A percentile compares a stretch with the other conserved stretches of the same genome.
Evolutionary conservation across 306 rosid genomes (phyloP).

Genomic region (Prunus armeniaca): DNA sequence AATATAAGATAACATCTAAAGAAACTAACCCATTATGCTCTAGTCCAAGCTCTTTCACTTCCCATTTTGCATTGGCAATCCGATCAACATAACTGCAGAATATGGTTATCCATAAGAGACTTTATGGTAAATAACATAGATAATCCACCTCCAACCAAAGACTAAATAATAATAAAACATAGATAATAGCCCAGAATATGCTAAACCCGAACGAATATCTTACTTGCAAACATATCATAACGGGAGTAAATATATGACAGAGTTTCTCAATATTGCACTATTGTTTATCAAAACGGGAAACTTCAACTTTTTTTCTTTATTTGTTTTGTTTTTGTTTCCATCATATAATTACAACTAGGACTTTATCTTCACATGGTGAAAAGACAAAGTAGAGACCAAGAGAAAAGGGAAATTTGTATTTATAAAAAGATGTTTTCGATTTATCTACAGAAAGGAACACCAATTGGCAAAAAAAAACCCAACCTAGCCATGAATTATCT

Average conservation of each 20-base stretch:
- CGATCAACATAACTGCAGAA: conserved; percentile 85
- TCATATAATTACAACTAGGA: not conserved
- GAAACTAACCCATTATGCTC: conserved; percentile 94
- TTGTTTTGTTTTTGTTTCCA: not conserved
- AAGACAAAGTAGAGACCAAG: not conserved
- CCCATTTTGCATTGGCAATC: conserved; percentile 91
- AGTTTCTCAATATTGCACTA: not conserved
- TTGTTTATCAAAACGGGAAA: not conserved
- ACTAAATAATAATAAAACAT: not conserved
- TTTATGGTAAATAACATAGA: not conserved
- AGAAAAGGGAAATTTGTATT: not conserved
- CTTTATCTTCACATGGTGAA: not conserved
- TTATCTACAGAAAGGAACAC: not conserved
- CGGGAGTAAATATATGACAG: not conserved
- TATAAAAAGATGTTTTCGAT: not conserved
- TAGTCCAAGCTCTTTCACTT: conserved; percentile 89
- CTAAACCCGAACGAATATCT: not conserved
- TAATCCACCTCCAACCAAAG: not conserved
- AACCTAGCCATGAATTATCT: not conserved
- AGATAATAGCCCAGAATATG: not conserved
- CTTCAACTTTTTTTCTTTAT: not conserved
- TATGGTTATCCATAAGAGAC: not conserved
- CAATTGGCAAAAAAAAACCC: not conserved
- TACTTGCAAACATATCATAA: not conserved
- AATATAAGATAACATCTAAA: conserved; percentile 23